Evolutionary conservation across 495 filamentous ascomycete genomes (phyloP).

Genomic region (Hypomontagnella submonticulosa): DNA sequence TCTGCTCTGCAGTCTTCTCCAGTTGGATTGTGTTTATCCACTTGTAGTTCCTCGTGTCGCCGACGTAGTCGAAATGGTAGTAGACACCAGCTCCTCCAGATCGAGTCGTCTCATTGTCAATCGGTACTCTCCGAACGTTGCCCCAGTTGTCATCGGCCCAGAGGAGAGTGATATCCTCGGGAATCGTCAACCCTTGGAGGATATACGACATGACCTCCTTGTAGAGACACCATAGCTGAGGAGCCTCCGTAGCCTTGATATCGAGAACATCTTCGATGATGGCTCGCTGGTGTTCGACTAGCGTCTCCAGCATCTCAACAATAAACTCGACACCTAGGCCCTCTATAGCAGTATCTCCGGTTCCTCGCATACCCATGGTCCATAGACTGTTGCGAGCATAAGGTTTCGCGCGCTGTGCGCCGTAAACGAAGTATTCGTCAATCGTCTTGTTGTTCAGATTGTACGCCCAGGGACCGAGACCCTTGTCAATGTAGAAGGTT

Average conservation of each 20-base stretch:
- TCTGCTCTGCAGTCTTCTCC: slow-evolving; percentile 72
- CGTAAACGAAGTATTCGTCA: slow-evolving; percentile 72
- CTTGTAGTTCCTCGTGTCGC: slow-evolving; percentile 71
- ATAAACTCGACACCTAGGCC: slow-evolving; percentile 67
- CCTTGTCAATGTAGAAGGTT: slow-evolving; percentile 58
- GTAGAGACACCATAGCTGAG: slow-evolving; percentile 79
- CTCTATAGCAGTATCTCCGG: slow-evolving; percentile 69
- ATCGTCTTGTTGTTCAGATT: slow-evolving; percentile 73
- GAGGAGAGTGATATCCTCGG: slow-evolving; percentile 77
- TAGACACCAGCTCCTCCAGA: slow-evolving; percentile 77
- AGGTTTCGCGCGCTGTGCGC: slow-evolving; percentile 69
- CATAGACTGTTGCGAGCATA: slow-evolving; percentile 71
- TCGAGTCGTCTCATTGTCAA: slow-evolving; percentile 68
- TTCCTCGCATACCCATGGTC: slow-evolving; percentile 80
- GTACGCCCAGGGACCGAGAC: slow-evolving; percentile 71
- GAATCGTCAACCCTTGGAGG: slow-evolving; percentile 70
- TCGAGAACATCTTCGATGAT: slow-evolving; percentile 67
- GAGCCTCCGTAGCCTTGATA: slow-evolving; percentile 65
- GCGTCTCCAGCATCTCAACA: slow-evolving; percentile 63
- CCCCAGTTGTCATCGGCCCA: slow-evolving; percentile 85
- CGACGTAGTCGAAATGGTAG: slow-evolving; percentile 81
- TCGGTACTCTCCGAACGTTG: slow-evolving; percentile 72
- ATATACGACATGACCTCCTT: slow-evolving; percentile 78
- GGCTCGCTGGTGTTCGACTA: slow-evolving; percentile 68
- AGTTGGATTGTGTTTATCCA: slow-evolving; percentile 79